Percentiles rank a stretch among this genome's conserved stretches.
phyloP scores from a whole-genome alignment of 768 basidiomycete genomes.

The Xanthoconium stramineum region DNA sequence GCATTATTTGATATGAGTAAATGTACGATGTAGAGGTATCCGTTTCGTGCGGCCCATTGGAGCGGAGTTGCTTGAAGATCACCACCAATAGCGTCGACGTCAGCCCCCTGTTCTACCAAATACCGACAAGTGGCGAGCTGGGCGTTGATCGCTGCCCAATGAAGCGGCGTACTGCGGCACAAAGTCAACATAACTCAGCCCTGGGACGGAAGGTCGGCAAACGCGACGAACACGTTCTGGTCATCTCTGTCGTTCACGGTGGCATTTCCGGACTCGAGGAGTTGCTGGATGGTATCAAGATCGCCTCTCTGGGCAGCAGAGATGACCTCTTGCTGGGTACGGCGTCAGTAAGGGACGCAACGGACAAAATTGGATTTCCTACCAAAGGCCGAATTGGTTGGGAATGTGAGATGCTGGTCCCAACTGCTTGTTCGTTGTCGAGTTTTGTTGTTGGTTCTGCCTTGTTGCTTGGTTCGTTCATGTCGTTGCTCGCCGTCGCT shows the following conservation, averaged over 20 bases:
- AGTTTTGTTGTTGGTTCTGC: constrained; percentile 29
- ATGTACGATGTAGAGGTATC: constrained; percentile 94
- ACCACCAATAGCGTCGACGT: constrained; percentile 91
- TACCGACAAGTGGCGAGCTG: constrained; percentile 86
- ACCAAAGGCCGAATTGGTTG: constrained; percentile 27
- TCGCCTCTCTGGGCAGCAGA: constrained; percentile 88
- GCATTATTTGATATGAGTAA: constrained; percentile 86
- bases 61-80: constrained; percentile 93
- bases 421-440: constrained; percentile 26
- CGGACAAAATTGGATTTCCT: background rate
- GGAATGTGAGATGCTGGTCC: constrained; percentile 24
- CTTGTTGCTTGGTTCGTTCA: constrained; percentile 31
- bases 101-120: constrained; percentile 88
- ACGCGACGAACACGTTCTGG: constrained; percentile 63
- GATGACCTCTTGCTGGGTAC: constrained; percentile 57
- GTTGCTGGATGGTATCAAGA: constrained; percentile 54
- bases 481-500: constrained; percentile 20
- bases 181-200: constrained; percentile 5
- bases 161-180: constrained; percentile 65
- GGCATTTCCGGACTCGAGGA: constrained; percentile 70
- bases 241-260: constrained; percentile 76
- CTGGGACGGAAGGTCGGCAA: background rate
- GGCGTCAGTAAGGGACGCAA: background rate
- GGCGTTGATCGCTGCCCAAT: constrained; percentile 98
- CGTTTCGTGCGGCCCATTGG: constrained; percentile 98